Percentiles rank a stretch among this genome's conserved stretches.
phyloP scores from a whole-genome alignment of 2,329 filamentous ascomycete genomes.

The Ophiostoma australiae region DNA sequence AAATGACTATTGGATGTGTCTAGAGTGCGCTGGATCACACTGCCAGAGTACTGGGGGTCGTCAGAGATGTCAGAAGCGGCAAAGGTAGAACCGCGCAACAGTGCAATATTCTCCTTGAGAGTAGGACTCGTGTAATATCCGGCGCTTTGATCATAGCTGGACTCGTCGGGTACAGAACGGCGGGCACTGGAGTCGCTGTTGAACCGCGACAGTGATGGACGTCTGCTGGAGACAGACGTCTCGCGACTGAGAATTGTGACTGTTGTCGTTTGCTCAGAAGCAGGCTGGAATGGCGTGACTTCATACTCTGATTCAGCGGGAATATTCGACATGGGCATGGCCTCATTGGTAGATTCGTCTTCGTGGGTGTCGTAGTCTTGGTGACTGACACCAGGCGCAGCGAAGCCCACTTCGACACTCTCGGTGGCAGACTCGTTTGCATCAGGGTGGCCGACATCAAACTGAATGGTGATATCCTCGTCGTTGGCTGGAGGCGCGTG shows the following conservation, averaged over 20 bases:
- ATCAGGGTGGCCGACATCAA: background rate
- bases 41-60: slow-evolving; percentile 30
- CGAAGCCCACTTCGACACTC: background rate
- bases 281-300: slow-evolving; percentile 38
- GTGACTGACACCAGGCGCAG: background rate
- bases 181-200: slow-evolving; percentile 19
- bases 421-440: background rate
- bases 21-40: slow-evolving; percentile 33
- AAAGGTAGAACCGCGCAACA: slow-evolving; percentile 35
- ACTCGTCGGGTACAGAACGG: slow-evolving; percentile 19
- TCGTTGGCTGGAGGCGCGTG: background rate
- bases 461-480: background rate
- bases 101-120: slow-evolving; percentile 35
- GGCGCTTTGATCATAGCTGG: slow-evolving; percentile 30
- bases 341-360: background rate
- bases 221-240: slow-evolving; percentile 35
- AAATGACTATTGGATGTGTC: slow-evolving; percentile 44
- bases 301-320: slow-evolving; percentile 35
- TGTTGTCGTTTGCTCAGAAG: slow-evolving; percentile 44
- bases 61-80: slow-evolving; percentile 34
- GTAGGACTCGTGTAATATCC: slow-evolving; percentile 35
- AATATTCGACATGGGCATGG: background rate
- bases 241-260: slow-evolving; percentile 48
- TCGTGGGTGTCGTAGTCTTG: background rate
- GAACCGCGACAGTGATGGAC: slow-evolving; percentile 14